Conservation (phyloP, 129 eudicot species). For the Tanacetum coccineum region DNA sequence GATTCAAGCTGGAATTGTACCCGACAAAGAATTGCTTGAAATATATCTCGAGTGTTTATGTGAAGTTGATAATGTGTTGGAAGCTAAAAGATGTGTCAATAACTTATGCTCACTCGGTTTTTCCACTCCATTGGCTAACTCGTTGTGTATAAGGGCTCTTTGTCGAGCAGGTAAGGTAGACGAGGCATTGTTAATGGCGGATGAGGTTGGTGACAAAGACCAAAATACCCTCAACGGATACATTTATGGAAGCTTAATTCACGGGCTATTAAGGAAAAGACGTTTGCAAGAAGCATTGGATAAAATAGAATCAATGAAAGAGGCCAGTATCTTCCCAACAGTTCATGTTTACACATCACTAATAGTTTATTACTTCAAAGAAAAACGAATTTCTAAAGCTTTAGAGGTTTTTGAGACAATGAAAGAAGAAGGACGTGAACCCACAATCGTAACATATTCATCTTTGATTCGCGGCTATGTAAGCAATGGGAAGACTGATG, state of each 20-base stretch:
- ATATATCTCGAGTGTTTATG: slow-evolving; percentile 63
- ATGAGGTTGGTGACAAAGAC: slow-evolving; percentile 45
- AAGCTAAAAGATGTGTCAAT: slow-evolving; percentile 57
- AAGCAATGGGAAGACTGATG: slow-evolving; percentile 40
- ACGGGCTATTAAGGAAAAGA: slow-evolving; percentile 46
- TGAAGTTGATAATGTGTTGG: slow-evolving; percentile 44
- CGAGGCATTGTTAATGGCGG: slow-evolving; percentile 46
- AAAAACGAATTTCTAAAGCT: slow-evolving; percentile 46
- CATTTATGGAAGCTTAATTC: slow-evolving; percentile 75
- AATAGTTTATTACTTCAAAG: slow-evolving; percentile 55
- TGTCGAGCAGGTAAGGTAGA: slow-evolving; percentile 70
- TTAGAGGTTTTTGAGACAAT: slow-evolving; percentile 49
- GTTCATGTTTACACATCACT: slow-evolving; percentile 81
- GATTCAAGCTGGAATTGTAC: slow-evolving; percentile 45
- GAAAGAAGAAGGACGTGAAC: slow-evolving; percentile 57
- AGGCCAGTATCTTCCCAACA: slow-evolving; percentile 47
- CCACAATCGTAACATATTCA: slow-evolving; percentile 64
- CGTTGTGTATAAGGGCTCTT: slow-evolving; percentile 65
- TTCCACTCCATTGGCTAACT: slow-evolving; percentile 48
- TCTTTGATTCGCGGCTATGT: slow-evolving; percentile 69
- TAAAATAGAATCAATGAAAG: slow-evolving; percentile 71
- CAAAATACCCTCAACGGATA: slow-evolving; percentile 42
- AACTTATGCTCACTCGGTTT: slow-evolving; percentile 46
- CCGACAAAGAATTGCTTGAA: slow-evolving; percentile 72
- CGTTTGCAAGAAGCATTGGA: slow-evolving; percentile 59